phyloP scores from a whole-genome alignment of 2,329 filamentous ascomycete species.

The Xylaria arbuscula region DNA sequence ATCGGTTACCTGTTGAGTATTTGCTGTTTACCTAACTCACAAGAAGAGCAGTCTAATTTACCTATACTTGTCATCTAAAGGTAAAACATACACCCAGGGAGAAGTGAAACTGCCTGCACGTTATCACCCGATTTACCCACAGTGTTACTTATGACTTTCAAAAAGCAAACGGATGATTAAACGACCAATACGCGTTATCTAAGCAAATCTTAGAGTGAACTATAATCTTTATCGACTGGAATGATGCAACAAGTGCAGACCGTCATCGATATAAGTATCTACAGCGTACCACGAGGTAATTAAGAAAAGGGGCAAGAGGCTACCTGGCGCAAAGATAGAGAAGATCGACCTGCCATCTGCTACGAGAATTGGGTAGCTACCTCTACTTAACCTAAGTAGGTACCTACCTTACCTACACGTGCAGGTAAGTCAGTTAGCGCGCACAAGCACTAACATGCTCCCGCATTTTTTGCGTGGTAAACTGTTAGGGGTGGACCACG shows the following conservation, averaged over 20 bases:
- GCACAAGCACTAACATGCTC: conserved; percentile 4
- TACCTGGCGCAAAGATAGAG: not conserved
- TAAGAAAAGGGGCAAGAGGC: not conserved
- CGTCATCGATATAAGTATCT: not conserved
- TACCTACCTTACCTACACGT: not conserved
- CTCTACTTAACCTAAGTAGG: too few relatives aligned
- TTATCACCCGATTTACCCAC: too few relatives aligned
- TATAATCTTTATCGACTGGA: not conserved
- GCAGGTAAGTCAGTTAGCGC: conserved; percentile 2
- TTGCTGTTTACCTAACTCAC: too few relatives aligned
- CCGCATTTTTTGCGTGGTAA: not conserved
- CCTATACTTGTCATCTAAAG: too few relatives aligned
- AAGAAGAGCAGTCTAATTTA: too few relatives aligned
- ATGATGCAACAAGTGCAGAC: not conserved
- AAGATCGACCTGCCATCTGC: not conserved
- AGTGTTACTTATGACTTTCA: too few relatives aligned
- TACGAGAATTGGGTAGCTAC: not conserved
- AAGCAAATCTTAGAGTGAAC: not conserved
- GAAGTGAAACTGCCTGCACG: too few relatives aligned
- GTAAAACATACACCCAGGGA: too few relatives aligned
- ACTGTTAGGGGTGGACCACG: conserved; percentile 14
- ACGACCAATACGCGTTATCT: too few relatives aligned
- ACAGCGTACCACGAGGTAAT: not conserved
- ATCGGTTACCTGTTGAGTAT: too few relatives aligned
- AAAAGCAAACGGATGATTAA: too few relatives aligned